Base-by-base conservation (phyloP, 768 basidiomycete genomes). In the Mycena kentingensis region DNA sequence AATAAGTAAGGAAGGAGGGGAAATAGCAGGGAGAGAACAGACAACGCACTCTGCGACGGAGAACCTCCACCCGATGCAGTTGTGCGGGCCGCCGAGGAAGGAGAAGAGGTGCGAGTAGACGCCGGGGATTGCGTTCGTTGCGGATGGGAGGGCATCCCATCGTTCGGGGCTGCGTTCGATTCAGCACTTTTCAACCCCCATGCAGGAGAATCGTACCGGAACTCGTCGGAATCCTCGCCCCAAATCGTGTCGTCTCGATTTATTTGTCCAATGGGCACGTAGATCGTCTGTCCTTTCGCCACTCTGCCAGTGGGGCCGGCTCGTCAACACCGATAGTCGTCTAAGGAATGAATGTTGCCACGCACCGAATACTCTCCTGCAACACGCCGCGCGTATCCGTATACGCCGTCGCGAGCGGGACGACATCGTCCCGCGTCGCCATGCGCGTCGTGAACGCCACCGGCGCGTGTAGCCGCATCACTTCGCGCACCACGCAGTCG, bases 181-280 rank as follows among this genome's bases (percentile, higher is more conserved):
- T n/a, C n/a, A 13, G 13, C 41, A 42, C 24, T 7, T 6, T 42
- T 25, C 7, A 42, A 10, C 11, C 8, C 5, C 22, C 5, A 12
- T 11, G 26, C 12, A 25, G 11, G 18, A 27, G 41, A 24, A 42
- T 22, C 68, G 45, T 26, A 75, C 76, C 53, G 71, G 70, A 78
- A 80, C 28, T 75, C 72, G 18, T 58, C 34, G 0, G 73, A 74
- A 54, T 80, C 77, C 1, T 70, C 64, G 21, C 77, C 78, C 75
- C 77, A 79, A 2, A 77, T 42, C 13, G 42, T 67, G 57, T 57
- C 8, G 67, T 25, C 37, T n/a, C 32, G 31, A 34, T 48, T 48
- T n/a, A 48, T 2, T n/a, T 31, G 32, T 13, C 18, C 31, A 19
- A 77, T 71, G 0, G 73, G 73, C 16, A 78, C 61, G 2, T 60